Percentiles rank a stretch among this genome's conserved stretches.
Conservation (phyloP, 176 grass and related monocot species). For the Carex scoparia region DNA sequence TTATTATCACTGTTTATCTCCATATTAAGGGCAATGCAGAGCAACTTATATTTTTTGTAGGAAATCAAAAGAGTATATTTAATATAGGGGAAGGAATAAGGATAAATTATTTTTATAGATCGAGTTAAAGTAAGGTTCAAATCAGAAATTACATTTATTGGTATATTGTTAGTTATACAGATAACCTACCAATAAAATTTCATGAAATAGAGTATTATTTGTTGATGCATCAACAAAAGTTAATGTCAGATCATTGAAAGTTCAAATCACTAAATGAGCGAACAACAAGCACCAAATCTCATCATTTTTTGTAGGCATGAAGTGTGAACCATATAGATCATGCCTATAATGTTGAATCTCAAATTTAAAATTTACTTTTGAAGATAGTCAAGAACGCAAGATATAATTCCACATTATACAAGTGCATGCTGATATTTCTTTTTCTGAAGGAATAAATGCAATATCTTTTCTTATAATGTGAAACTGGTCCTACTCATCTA, state of each 20-base stretch:
- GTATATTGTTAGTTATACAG: background rate
- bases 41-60: background rate
- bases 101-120: background rate
- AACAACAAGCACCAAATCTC: no score
- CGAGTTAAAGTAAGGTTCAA: background rate
- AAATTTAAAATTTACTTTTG: background rate
- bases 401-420: background rate
- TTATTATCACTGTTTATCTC: background rate
- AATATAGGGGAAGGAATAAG: background rate
- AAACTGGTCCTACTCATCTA: no score
- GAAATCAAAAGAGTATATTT: background rate
- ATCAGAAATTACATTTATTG: background rate
- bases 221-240: background rate
- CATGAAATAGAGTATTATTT: background rate
- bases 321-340: no score
- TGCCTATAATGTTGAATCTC: background rate
- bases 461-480: no score
- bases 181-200: background rate
- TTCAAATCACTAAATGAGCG: no score
- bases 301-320: no score
- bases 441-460: no score
- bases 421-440: no score
- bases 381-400: background rate
- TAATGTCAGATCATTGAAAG: background rate
- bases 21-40: background rate